Evolutionary conservation across 257 asterid species (phyloP), one percentile per base, ranked within the genome.

Genomic region (Solanum appendiculatum): DNA sequence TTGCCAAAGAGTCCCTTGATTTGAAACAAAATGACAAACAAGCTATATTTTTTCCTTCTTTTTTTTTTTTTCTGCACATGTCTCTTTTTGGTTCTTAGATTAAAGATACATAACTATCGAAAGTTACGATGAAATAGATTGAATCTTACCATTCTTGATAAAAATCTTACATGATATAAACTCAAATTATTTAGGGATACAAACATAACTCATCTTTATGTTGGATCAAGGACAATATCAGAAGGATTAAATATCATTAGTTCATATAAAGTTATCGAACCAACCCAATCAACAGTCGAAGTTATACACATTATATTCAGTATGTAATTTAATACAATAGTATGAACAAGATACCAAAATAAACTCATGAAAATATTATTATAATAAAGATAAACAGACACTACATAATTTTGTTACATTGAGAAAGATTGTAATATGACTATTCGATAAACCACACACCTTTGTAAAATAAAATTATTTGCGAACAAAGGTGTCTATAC

Each of bases 171-270:
- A 56, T 1, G 4, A 56, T 7, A 7, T 56, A 56, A 56, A 56
- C 0, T 54, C n/a, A 9, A 54, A 54, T 21, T 56, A 56, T 0
- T 20, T 56, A 7, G 4, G 23, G 5, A 20, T 8, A 63, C 18
- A 6, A 63, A 11, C 16, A 63, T 5, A 4, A 6, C 1, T 2
- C 12, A 3, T 25, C 6, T 63, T 2, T 33, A 63, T 3, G 25
- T 11, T n/a, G 33, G 5, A 63, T 63, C 70, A 63, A 63, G 16
- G n/a, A 63, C 8, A 63, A 3, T 33, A 25, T 63, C 16, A 63
- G 1, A n/a, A n/a, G 7, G 2, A 10, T 63, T 2, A 9, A n/a
- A 60, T 0, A 60, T 3, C 2, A 3, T 1, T n/a, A n/a, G 2
- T 63, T 63, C 1, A 63, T 63, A 63, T 2, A 10, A 16, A 63